Evolutionary conservation across 2,329 filamentous ascomycete genomes (phyloP).

Genomic region (Trichoderma hamatum): DNA sequence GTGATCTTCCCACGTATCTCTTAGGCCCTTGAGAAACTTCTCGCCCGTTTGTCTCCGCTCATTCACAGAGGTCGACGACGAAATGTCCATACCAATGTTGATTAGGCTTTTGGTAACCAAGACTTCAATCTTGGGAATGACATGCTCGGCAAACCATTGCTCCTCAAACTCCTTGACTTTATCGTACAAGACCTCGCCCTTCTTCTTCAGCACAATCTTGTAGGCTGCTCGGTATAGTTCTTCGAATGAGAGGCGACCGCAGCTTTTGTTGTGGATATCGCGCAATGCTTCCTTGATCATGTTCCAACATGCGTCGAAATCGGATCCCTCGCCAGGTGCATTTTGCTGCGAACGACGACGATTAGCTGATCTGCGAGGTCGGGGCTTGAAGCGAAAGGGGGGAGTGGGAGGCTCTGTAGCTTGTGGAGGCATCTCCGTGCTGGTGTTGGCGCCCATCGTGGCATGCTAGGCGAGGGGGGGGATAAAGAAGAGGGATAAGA

Average conservation of each 20-base stretch:
- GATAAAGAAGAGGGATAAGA: neutral
- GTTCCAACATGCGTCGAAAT: slow-evolving; percentile 86
- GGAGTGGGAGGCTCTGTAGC: neutral
- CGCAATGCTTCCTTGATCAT: slow-evolving; percentile 74
- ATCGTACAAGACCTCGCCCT: slow-evolving; percentile 79
- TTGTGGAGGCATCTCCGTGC: neutral
- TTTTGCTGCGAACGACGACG: slow-evolving; percentile 36
- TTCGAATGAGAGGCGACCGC: slow-evolving; percentile 88
- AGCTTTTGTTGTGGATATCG: slow-evolving; percentile 92
- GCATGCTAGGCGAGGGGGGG: neutral
- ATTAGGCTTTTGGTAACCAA: slow-evolving; percentile 72
- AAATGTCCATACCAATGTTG: slow-evolving; percentile 60
- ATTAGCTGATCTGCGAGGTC: slow-evolving; percentile 31
- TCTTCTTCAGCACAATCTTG: slow-evolving; percentile 88
- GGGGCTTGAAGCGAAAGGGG: neutral
- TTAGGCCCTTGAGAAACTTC: slow-evolving; percentile 75
- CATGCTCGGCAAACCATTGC: slow-evolving; percentile 74
- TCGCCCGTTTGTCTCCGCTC: slow-evolving; percentile 82
- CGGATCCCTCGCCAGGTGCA: slow-evolving; percentile 60
- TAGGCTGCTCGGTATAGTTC: slow-evolving; percentile 93
- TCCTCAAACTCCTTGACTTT: slow-evolving; percentile 80
- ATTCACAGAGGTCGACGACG: slow-evolving; percentile 65
- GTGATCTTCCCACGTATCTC: slow-evolving; percentile 83
- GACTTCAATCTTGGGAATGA: slow-evolving; percentile 69
- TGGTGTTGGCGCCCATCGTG: slow-evolving; percentile 17